Base-by-base conservation (phyloP, 2,329 filamentous ascomycete species). In the Coniochaeta ligniaria region DNA sequence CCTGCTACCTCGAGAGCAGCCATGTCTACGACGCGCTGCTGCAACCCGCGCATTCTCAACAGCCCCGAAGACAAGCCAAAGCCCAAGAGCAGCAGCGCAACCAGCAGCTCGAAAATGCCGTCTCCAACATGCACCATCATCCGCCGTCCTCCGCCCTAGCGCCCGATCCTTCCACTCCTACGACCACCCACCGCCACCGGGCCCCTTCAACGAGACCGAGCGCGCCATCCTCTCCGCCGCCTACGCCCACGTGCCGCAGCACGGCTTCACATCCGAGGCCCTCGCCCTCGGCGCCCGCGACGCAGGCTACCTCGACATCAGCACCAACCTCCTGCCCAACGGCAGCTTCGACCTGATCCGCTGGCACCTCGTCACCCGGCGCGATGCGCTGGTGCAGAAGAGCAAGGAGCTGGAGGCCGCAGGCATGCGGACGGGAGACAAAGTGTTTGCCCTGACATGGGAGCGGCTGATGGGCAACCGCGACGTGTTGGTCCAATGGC, bases 271-370 rank as follows among this genome's bases (percentile, higher is more conserved):
- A 0, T 77, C 81, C 57, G 80, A 84, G 22, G 80, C 93, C 0
- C 81, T 99, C 11, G 83, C 84, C 50, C 83, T 90, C 24, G 95
- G 94, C 63, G 91, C 91, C 63, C 86, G 86, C 69, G 92, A 96
- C 69, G 86, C 88, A 20, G 92, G 93, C 52, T 96, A 94, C 72
- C 86, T 92, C 59, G 91, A 95, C 71, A 92, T 94, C 61, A 93
- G 91, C 62, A 86, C 90, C 11, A 93, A 92, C 69, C 78, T 97
- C 22, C 86, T 99, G 60, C 87, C 91, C 1, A 82, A 88, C 47
- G 91, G 91, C 8, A 83, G 87, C 24, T 96, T 96, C 75, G 88
- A 90, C 67, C 81, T 99, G 31, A 86, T 98, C 66, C 83, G 83
- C 41, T 96, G 88, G 72, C 88, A 96, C 71, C 82, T 96, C 16